phyloP scores from a whole-genome alignment of 2,329 filamentous ascomycete genomes.

The Colletotrichum navitas region DNA sequence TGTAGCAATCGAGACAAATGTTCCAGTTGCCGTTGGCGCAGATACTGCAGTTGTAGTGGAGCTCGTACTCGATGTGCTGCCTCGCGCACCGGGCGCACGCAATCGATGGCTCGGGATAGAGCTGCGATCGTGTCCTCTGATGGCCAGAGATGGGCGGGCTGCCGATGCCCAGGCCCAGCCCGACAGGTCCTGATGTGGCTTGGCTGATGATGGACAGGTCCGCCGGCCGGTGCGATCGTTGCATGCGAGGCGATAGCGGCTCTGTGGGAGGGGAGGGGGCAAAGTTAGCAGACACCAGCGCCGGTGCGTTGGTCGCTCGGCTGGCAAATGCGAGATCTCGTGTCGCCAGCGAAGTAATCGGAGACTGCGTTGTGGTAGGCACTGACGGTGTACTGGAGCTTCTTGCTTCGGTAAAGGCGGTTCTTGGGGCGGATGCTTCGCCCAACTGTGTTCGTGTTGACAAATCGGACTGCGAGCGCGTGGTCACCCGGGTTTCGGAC shows the following conservation, averaged over 20 bases:
- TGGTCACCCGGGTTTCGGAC: constrained; percentile 62
- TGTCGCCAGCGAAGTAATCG: constrained; percentile 43
- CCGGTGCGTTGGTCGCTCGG: constrained; percentile 46
- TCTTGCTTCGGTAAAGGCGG: constrained; percentile 57
- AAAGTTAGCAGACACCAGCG: constrained; percentile 41
- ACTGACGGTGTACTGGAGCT: constrained; percentile 56
- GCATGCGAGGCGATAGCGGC: constrained; percentile 32
- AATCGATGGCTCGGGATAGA: constrained; percentile 79
- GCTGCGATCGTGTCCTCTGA: constrained; percentile 59
- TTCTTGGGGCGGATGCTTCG: constrained; percentile 54
- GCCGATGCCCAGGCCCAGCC: constrained; percentile 47
- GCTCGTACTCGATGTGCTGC: constrained; percentile 82
- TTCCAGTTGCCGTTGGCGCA: constrained; percentile 82
- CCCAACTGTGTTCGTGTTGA: constrained; percentile 56
- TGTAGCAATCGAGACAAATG: constrained; percentile 86
- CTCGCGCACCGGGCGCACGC: constrained; percentile 79
- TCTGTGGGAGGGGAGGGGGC: constrained; percentile 39
- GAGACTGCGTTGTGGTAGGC: constrained; percentile 44
- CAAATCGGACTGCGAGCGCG: constrained; percentile 76
- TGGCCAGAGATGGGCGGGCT: constrained; percentile 53
- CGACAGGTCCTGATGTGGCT: constrained; percentile 47
- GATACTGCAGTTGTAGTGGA: constrained; percentile 84
- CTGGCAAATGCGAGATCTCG: constrained; percentile 55
- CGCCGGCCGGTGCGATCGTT: constrained; percentile 52
- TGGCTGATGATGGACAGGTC: constrained; percentile 56